Evolutionary conservation across 2,329 filamentous ascomycete genomes (phyloP), one percentile per base, ranked within the genome.

Genomic region (Alternaria alternata): DNA sequence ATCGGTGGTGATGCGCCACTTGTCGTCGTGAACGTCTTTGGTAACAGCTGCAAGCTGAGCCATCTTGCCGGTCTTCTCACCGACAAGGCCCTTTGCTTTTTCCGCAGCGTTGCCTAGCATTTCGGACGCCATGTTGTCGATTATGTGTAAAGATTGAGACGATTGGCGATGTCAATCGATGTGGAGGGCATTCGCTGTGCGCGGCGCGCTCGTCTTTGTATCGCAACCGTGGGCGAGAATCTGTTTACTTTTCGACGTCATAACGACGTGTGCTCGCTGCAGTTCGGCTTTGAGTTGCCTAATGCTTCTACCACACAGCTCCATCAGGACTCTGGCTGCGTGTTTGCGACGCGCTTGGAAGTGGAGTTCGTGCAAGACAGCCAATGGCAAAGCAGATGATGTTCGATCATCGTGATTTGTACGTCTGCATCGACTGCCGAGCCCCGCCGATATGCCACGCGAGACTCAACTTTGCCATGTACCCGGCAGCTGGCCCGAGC

Each of bases 1-100:
- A 71, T 96, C 92, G 49, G 89, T 90, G 0, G 92, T 94, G 66
- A 93, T 87, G 39, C 86, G 83, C 32, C 84, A 82, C 38, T 87
- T 83, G 51, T 72, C 66, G 57, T 85, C 78, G 44, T 85, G 80
- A 2, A 87, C 83, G 72, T 92, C 84, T 55, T 87, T 85, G 4
- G 81, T 90, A 62, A 88, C 81, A 41, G 79, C 78, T 26, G 82
- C 76, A 48, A 94, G 81, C 69, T 93, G 88, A 16, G 83, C 82
- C 26, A 86, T 71, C 82, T 93, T 93, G 64, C 82, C 81, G 63
- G 72, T 62, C 51, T 71, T 62, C 39, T 68, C 75, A 36, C 77
- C 70, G 18, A 65, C 53, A 55, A 78, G 72, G 51, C 71, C 66
- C 62, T 81, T 72, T 28, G 74, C 74, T 58, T 72, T 78, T 20